phyloP scores from a whole-genome alignment of 1,284 basidiomycete genomes.

The Cryptococcus sp. region DNA sequence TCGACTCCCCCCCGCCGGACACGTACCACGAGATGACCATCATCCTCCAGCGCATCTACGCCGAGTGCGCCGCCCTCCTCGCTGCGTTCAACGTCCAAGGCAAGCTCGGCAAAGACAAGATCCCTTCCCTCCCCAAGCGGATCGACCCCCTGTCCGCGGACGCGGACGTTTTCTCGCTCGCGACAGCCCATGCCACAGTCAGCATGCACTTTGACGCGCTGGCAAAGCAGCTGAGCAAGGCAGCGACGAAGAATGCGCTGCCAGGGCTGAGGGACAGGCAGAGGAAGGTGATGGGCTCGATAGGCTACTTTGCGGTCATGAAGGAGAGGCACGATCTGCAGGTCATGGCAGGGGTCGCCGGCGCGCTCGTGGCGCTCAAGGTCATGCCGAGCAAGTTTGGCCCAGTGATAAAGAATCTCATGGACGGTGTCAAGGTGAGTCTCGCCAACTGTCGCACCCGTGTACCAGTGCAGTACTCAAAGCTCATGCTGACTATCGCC shows the following conservation, averaged over 20 bases:
- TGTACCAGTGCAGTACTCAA: neutral
- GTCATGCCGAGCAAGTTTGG: constrained; percentile 89
- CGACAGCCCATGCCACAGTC: constrained; percentile 70
- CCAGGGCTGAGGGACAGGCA: constrained; percentile 75
- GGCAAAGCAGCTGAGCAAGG: constrained; percentile 54
- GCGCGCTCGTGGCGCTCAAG: constrained; percentile 81
- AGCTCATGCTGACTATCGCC: constrained; percentile 11
- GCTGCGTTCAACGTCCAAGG: constrained; percentile 78
- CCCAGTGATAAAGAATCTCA: constrained; percentile 92
- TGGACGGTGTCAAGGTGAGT: constrained; percentile 92
- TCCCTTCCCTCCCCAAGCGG: constrained; percentile 73
- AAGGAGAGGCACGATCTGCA: constrained; percentile 86
- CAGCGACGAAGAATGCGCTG: constrained; percentile 73
- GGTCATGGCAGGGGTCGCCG: constrained; percentile 82
- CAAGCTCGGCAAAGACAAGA: constrained; percentile 72
- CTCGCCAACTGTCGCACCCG: neutral
- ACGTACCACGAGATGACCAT: constrained; percentile 91
- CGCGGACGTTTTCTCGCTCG: constrained; percentile 69
- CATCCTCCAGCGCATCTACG: constrained; percentile 72
- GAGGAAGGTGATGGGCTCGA: constrained; percentile 65
- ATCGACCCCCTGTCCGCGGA: constrained; percentile 65
- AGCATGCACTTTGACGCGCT: constrained; percentile 70
- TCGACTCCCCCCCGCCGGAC: constrained; percentile 69
- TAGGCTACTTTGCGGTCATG: constrained; percentile 76
- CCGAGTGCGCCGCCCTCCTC: constrained; percentile 75